phyloP scores from a whole-genome alignment of 1,284 basidiomycete species.

The Pascua sp. region DNA sequence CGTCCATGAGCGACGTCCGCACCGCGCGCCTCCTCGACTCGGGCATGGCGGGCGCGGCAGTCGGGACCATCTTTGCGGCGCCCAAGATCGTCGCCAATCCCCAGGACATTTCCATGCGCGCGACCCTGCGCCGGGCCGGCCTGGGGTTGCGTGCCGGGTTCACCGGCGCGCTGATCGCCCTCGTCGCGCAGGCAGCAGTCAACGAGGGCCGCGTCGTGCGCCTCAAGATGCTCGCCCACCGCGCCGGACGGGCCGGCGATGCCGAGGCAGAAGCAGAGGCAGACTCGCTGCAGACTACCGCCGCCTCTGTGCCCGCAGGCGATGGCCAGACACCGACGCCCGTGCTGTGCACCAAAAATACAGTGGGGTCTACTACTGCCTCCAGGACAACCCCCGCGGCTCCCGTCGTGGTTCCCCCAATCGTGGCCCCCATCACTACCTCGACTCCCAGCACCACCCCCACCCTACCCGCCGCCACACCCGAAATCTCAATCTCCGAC shows the following conservation, averaged over 20 bases:
- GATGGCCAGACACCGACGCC: not conserved
- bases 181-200: slow-evolving; percentile 28
- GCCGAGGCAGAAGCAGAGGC: not conserved
- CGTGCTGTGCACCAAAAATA: not conserved
- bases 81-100: slow-evolving; percentile 26
- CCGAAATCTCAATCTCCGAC: too few relatives aligned
- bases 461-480: too few relatives aligned
- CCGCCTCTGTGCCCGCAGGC: not conserved
- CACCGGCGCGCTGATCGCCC: slow-evolving; percentile 35
- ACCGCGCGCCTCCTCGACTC: slow-evolving; percentile 38
- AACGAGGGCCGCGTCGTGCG: slow-evolving; percentile 35
- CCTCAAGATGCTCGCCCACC: slow-evolving; percentile 27
- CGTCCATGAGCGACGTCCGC: slow-evolving; percentile 25
- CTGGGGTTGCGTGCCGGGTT: slow-evolving; percentile 10
- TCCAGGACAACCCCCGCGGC: too few relatives aligned
- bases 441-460: too few relatives aligned
- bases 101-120: slow-evolving; percentile 24
- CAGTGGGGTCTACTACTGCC: too few relatives aligned
- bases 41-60: slow-evolving; percentile 31
- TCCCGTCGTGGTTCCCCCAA: too few relatives aligned
- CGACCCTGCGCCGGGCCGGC: not conserved
- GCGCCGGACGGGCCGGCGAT: not conserved
- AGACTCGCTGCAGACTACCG: too few relatives aligned
- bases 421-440: too few relatives aligned
- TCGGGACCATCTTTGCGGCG: slow-evolving; percentile 6